Percentiles rank a stretch among this genome's conserved stretches.
These are phyloP conservation scores for Talaromyces sp. DNA, from an alignment of 2,329 filamentous ascomycete genomes.

Conservation along the genomic window DNA sequence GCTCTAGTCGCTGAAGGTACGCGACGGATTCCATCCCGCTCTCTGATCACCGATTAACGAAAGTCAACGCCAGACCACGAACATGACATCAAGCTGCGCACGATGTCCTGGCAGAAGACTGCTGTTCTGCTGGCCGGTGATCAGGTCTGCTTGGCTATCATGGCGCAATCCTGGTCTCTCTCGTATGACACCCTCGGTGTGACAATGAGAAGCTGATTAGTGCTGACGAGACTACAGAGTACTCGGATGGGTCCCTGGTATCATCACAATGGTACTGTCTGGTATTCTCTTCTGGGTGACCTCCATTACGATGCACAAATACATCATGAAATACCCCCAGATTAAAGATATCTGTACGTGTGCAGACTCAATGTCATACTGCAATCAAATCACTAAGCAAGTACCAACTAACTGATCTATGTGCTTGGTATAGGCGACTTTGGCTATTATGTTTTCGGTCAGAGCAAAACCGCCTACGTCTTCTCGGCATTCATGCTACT, in stretches of 20 bases:
- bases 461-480: conserved; percentile 47
- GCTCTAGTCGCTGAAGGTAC: conserved; percentile 25
- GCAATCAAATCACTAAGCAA: too few relatives aligned
- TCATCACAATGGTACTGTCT: conserved; percentile 46
- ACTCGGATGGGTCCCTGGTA: conserved; percentile 27
- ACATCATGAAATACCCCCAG: conserved; percentile 56
- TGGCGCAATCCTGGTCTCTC: conserved; percentile 56
- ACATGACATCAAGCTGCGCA: conserved; percentile 55
- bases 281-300: conserved; percentile 54
- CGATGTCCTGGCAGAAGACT: conserved; percentile 57
- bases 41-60: not conserved
- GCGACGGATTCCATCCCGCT: not conserved
- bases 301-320: conserved; percentile 55
- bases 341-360: conserved; percentile 53
- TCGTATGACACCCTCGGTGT: conserved; percentile 35
- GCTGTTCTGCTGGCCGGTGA: conserved; percentile 53
- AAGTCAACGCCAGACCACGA: conserved; percentile 15
- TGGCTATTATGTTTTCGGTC: conserved; percentile 52
- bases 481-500: conserved; percentile 47
- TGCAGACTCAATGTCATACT: too few relatives aligned
- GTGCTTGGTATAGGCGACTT: conserved; percentile 51
- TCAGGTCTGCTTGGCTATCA: conserved; percentile 56
- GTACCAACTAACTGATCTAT: too few relatives aligned
- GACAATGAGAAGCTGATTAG: too few relatives aligned
- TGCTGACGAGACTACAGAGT: conserved; percentile 15